Evolutionary conservation across 108 stramenopile genomes (phyloP).

Genomic region (Cyclotella atomus): DNA sequence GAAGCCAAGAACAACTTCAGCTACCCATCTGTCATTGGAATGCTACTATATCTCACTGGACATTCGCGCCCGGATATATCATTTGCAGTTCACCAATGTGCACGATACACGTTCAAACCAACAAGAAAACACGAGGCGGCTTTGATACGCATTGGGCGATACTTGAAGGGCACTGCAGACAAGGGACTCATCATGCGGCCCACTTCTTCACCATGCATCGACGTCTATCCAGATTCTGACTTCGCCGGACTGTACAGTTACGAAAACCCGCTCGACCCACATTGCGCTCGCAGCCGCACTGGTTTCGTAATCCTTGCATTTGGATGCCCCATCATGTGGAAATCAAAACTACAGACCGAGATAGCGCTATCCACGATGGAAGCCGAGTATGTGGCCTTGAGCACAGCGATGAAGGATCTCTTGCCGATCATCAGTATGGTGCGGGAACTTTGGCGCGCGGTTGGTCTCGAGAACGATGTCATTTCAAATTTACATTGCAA

Average conservation of each 20-base stretch:
- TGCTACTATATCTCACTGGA: constrained; percentile 34
- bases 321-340: constrained; percentile 46
- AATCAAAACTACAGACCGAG: constrained; percentile 46
- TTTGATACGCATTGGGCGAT: constrained; percentile 43
- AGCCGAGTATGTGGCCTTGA: constrained; percentile 50
- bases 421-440: not conserved
- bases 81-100: constrained; percentile 44
- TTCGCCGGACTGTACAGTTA: constrained; percentile 41
- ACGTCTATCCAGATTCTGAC: constrained; percentile 14
- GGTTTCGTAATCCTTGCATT: constrained; percentile 42
- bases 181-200: constrained; percentile 17
- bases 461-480: too few relatives aligned
- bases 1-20: not conserved
- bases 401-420: not conserved
- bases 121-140: constrained; percentile 36
- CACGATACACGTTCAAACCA: constrained; percentile 37
- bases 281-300: constrained; percentile 43
- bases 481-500: not conserved
- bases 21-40: constrained; percentile 37
- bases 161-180: constrained; percentile 28
- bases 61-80: constrained; percentile 39
- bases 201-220: constrained; percentile 8
- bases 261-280: constrained; percentile 38
- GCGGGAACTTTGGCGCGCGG: not conserved
- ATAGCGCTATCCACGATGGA: too few relatives aligned